Evolutionary conservation across 306 rosid species (phyloP).

Genomic region (Prunus davidiana): DNA sequence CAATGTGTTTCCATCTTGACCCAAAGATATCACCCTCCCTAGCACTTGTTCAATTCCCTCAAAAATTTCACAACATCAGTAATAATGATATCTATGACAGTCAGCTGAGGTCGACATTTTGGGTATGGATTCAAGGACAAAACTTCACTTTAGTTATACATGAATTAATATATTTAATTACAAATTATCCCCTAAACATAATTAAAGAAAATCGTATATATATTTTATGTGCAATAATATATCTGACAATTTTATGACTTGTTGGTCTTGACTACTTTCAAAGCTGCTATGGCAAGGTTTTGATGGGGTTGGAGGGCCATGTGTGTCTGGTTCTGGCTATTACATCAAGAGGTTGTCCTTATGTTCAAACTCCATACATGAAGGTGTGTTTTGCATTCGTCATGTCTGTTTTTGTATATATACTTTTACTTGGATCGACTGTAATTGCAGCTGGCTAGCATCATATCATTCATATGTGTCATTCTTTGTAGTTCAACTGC

Average conservation of each 20-base stretch:
- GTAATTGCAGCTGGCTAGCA: too few relatives aligned
- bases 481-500: too few relatives aligned
- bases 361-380: slow-evolving; percentile 20
- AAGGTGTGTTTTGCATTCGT: slow-evolving; percentile 6
- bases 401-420: slow-evolving; percentile 22
- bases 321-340: slow-evolving; percentile 56
- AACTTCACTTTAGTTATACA: neutral
- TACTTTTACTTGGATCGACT: too few relatives aligned
- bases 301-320: slow-evolving; percentile 65
- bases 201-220: neutral
- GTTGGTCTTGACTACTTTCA: neutral
- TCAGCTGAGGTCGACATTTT: slow-evolving; percentile 34
- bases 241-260: neutral
- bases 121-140: slow-evolving; percentile 29
- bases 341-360: slow-evolving; percentile 51
- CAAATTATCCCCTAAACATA: too few relatives aligned
- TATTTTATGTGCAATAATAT: neutral
- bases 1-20: slow-evolving; percentile 78
- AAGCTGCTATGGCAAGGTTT: slow-evolving; percentile 50
- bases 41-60: slow-evolving; percentile 73
- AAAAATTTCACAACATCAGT: slow-evolving; percentile 46
- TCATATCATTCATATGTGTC: too few relatives aligned
- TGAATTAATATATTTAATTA: too few relatives aligned
- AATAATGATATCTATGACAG: slow-evolving; percentile 65
- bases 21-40: slow-evolving; percentile 47